Evolutionary conservation across 2,329 filamentous ascomycete species (phyloP).

Genomic region (Gaeumannomyces sp.): DNA sequence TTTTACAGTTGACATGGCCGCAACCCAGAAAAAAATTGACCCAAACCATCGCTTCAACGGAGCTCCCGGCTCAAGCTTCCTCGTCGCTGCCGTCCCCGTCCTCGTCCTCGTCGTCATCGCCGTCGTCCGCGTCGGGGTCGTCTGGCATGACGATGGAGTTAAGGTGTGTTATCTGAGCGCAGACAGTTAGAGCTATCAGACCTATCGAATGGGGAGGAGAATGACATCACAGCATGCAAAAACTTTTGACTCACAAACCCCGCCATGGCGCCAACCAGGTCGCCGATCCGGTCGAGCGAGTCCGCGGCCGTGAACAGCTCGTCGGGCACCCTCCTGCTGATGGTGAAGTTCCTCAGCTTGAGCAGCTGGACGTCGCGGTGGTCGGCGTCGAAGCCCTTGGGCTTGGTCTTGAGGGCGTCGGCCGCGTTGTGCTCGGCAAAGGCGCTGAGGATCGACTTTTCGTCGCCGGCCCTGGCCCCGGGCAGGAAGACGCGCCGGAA

Average conservation of each 20-base stretch:
- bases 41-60: neutral
- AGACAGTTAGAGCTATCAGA: neutral
- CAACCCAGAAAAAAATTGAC: neutral
- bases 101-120: conserved; percentile 8
- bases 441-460: conserved; percentile 55
- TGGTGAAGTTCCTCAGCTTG: conserved; percentile 72
- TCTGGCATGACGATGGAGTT: conserved; percentile 73
- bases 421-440: conserved; percentile 66
- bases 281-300: conserved; percentile 58
- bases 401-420: conserved; percentile 76
- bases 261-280: conserved; percentile 61
- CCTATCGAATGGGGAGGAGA: too few species aligned
- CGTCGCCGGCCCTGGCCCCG: conserved; percentile 43
- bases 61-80: neutral
- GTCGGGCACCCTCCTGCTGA: conserved; percentile 62
- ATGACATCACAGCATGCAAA: too few species aligned
- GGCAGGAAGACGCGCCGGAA: conserved; percentile 63
- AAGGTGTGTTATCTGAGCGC: conserved; percentile 57
- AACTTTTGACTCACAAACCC: conserved; percentile 68
- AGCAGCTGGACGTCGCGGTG: conserved; percentile 76
- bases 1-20: neutral
- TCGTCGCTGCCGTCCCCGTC: neutral
- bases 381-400: conserved; percentile 72
- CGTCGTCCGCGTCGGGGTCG: conserved; percentile 33
- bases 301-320: conserved; percentile 54